These are phyloP conservation scores for Blastobotrys serpentis DNA, from an alignment of 1,139 yeast species.

Conservation along the genomic window DNA sequence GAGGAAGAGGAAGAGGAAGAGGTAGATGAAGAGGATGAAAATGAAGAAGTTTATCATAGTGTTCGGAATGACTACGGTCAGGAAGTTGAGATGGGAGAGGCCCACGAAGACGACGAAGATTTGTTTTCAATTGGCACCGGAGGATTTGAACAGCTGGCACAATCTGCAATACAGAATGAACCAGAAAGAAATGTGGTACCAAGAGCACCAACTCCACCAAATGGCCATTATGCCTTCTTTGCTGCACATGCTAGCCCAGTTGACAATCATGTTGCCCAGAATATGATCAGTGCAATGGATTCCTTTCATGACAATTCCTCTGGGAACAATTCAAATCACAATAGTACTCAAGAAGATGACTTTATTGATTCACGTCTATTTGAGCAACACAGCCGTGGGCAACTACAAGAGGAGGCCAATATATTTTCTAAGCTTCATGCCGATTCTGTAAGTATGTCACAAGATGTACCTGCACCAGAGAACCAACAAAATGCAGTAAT, in stretches of 20 bases:
- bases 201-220: background rate
- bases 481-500: background rate
- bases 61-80: conserved; percentile 3
- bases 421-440: too few species aligned
- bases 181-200: background rate
- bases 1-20: too few species aligned
- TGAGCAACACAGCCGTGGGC: too few species aligned
- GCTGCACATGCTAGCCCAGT: background rate
- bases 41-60: conserved; percentile 2
- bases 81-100: too few species aligned
- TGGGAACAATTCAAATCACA: too few species aligned
- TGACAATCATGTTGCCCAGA: conserved; percentile 8
- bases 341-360: background rate
- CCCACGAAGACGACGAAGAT: too few species aligned
- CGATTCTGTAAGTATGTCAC: too few species aligned
- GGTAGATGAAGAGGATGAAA: conserved; percentile 5
- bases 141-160: conserved; percentile 1
- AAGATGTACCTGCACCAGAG: background rate
- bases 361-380: conserved; percentile 1
- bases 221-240: background rate
- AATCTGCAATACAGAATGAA: background rate
- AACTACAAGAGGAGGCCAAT: too few species aligned
- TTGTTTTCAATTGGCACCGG: conserved; percentile 4
- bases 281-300: conserved; percentile 12
- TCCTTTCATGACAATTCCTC: background rate